Evolutionary conservation across 1,284 basidiomycete genomes (phyloP), one percentile per base, ranked within the genome.

Genomic region (Ganoderma lingzhi): DNA sequence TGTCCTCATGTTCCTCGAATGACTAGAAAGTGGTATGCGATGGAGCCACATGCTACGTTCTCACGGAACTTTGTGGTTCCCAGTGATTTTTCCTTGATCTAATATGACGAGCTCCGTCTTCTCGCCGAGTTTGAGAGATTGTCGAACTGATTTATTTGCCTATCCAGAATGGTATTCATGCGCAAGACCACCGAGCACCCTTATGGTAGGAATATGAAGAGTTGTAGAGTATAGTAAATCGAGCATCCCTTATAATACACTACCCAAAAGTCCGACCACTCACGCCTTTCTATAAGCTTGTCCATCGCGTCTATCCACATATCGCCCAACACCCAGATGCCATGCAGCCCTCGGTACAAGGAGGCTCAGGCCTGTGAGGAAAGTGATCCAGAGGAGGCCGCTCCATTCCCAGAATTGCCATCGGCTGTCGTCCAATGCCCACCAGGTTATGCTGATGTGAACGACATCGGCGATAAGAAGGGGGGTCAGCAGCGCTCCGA

Each of bases 61-160:
- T 70, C 70, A 55, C 69, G 72, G 78, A 78, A 74, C 78, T 73
- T 81, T 81, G 83, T 80, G 84, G 80, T 77, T 76, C 82, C 84
- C 89, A 10, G 65, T 89, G 93, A 89, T 78, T 79, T 71, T 79
- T 84, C 85, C 93, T 94, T 94, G 92, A 94, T 94, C 92, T 94
- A 94, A 94, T 94, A 90, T 94, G 92, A 94, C 86, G 79, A 68
- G 64, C 64, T 56, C n/a, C n/a, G 23, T 12, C 39, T 10, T 42
- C 28, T 23, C 39, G 5, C 39, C 23, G 5, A 42, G 39, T 41
- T 8, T 23, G 35, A 44, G 28, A n/a, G 28, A n/a, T 6, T 37
- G 37, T 19, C 28, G 28, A 30, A 58, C 66, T 73, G 44, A 73
- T 65, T n/a, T 23, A 28, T 30, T 63, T 51, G 58, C 53, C 51